These are phyloP conservation scores for Trypanosoma conorhini DNA, from an alignment of 208 protist species.

Conservation along the genomic window DNA sequence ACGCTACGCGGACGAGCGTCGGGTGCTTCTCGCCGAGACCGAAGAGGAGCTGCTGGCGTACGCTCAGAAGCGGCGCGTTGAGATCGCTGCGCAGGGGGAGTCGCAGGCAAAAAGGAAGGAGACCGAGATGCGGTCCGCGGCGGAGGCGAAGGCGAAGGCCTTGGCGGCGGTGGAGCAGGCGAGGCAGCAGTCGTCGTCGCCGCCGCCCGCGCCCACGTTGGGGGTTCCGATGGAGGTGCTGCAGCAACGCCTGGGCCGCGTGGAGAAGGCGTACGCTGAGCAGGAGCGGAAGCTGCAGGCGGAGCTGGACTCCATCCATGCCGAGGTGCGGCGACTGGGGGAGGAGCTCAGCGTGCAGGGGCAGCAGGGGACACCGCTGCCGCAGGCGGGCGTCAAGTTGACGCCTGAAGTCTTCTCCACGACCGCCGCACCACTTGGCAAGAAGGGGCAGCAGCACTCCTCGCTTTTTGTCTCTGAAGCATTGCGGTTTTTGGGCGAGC, in stretches of 20 bases:
- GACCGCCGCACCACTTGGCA: not conserved
- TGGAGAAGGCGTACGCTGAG: slow-evolving; percentile 17
- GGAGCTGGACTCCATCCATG: slow-evolving; percentile 20
- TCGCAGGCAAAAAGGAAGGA: not conserved
- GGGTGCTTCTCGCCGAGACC: slow-evolving; percentile 45
- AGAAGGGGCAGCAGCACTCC: not conserved
- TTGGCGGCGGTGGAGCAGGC: slow-evolving; percentile 1
- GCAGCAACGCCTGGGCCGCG: slow-evolving; percentile 10
- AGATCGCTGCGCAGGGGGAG: slow-evolving; percentile 26
- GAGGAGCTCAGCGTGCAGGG: slow-evolving; percentile 2
- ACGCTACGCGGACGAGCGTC: slow-evolving; percentile 54
- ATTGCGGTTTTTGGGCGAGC: slow-evolving; percentile 31
- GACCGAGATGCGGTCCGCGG: not conserved
- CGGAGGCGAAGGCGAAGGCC: not conserved
- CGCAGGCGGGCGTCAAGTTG: not conserved
- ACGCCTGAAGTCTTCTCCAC: not conserved
- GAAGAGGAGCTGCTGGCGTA: slow-evolving; percentile 65
- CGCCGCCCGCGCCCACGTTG: not conserved
- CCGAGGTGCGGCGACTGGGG: slow-evolving; percentile 5
- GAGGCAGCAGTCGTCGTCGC: not conserved
- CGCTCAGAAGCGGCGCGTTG: slow-evolving; percentile 34
- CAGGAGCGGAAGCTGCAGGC: slow-evolving; percentile 21
- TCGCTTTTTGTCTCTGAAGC: slow-evolving; percentile 31
- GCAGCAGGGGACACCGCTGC: slow-evolving; percentile 11
- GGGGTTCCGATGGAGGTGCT: slow-evolving; percentile 16